Conservation (phyloP, 768 basidiomycete genomes). For the Amanita jacksonii region DNA sequence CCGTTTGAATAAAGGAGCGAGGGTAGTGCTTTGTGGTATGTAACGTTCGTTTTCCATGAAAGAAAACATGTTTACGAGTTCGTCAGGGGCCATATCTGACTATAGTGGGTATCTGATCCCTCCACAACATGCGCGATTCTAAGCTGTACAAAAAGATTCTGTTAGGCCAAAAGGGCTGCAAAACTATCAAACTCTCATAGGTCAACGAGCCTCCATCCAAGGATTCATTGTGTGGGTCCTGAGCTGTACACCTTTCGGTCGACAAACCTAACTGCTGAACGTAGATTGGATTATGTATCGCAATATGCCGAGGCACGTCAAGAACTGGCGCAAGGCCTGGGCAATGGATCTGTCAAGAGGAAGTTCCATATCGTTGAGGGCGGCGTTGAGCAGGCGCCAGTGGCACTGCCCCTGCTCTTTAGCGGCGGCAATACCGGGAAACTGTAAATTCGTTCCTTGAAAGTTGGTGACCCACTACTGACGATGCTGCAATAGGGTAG, state of each 20-base stretch:
- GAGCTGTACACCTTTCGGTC: not conserved
- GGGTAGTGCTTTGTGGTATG: slow-evolving; percentile 77
- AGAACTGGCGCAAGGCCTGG: slow-evolving; percentile 48
- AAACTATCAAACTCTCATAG: slow-evolving; percentile 60
- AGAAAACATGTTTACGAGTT: slow-evolving; percentile 1
- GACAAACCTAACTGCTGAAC: not conserved
- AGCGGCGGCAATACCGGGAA: slow-evolving; percentile 75
- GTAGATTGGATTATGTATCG: slow-evolving; percentile 63
- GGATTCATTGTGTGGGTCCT: slow-evolving; percentile 74
- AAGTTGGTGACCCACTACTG: slow-evolving; percentile 1
- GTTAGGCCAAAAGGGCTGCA: slow-evolving; percentile 55
- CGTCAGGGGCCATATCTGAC: slow-evolving; percentile 69
- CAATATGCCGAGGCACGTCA: slow-evolving; percentile 49
- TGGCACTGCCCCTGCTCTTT: slow-evolving; percentile 62
- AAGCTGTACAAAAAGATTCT: slow-evolving; percentile 30
- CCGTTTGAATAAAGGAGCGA: slow-evolving; percentile 65
- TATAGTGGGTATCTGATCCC: slow-evolving; percentile 46
- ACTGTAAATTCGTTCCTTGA: slow-evolving; percentile 34
- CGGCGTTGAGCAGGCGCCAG: slow-evolving; percentile 62
- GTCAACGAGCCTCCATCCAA: slow-evolving; percentile 68
- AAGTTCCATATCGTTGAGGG: slow-evolving; percentile 74
- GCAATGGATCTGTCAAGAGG: slow-evolving; percentile 64
- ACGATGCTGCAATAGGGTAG: slow-evolving; percentile 31
- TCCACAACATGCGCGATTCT: not conserved
- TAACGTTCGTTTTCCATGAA: slow-evolving; percentile 4